phyloP scores from a whole-genome alignment of 2,329 filamentous ascomycete genomes.

The Colletotrichum melonis region DNA sequence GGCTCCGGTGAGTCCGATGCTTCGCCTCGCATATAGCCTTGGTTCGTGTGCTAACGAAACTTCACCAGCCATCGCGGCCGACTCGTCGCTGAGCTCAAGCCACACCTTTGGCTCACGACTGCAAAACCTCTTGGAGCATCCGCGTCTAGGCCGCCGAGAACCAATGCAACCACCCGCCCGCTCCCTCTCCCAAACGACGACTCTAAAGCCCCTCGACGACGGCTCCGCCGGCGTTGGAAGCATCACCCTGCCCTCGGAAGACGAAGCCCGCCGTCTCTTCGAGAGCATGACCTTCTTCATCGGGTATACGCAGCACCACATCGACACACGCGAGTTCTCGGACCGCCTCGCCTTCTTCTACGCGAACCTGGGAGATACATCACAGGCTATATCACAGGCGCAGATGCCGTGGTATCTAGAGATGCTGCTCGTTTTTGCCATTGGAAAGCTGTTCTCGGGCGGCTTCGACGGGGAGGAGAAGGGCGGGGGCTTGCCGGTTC shows the following conservation, averaged over 20 bases:
- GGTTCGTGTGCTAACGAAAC: too few species aligned
- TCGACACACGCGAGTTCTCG: conserved; percentile 39
- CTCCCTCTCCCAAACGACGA: not conserved
- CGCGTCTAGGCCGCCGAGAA: conserved; percentile 25
- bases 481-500: not conserved
- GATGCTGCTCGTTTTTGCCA: conserved; percentile 30
- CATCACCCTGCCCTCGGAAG: conserved; percentile 30
- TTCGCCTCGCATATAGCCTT: not conserved
- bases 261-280: conserved; percentile 36
- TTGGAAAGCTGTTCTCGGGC: conserved; percentile 32
- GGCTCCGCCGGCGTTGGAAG: not conserved
- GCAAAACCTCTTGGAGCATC: conserved; percentile 36
- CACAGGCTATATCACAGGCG: not conserved
- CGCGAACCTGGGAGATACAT: not conserved
- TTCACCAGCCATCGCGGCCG: conserved; percentile 33
- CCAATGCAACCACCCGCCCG: not conserved
- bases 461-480: not conserved
- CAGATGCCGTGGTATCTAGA: conserved; percentile 28
- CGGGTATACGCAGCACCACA: conserved; percentile 40
- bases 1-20: conserved; percentile 1
- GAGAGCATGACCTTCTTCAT: conserved; percentile 39
- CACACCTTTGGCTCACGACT: conserved; percentile 37
- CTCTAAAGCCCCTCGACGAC: not conserved
- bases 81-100: conserved; percentile 35
- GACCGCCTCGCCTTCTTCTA: conserved; percentile 32